Evolutionary conservation across 2,329 filamentous ascomycete genomes (phyloP).

Genomic region (Endocalyx cinctus): DNA sequence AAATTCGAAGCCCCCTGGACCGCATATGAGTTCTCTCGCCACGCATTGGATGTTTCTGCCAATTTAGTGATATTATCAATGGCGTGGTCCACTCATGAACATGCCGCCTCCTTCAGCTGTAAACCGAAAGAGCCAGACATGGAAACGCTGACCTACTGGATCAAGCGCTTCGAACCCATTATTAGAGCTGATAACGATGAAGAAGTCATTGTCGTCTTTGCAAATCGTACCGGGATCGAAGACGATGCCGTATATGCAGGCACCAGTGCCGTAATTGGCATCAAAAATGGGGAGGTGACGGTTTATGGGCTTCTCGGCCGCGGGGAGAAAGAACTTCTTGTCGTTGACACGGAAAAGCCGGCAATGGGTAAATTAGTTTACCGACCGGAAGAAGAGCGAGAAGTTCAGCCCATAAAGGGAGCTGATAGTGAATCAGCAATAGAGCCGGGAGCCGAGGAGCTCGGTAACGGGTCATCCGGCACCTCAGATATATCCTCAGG

Average conservation of each 20-base stretch:
- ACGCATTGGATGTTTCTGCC: constrained; percentile 51
- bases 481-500: too few species aligned
- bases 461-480: too few species aligned
- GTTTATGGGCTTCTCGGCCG: constrained; percentile 68
- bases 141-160: constrained; percentile 72
- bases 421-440: too few species aligned
- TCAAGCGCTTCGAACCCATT: constrained; percentile 63
- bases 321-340: constrained; percentile 62
- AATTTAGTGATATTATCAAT: constrained; percentile 67
- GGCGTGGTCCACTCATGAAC: constrained; percentile 68
- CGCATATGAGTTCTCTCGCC: constrained; percentile 48
- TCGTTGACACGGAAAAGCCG: constrained; percentile 56
- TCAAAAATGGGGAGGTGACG: constrained; percentile 59
- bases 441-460: too few species aligned
- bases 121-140: constrained; percentile 60
- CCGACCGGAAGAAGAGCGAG: constrained; percentile 20
- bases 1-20: constrained; percentile 46
- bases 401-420: too few species aligned
- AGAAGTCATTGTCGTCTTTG: constrained; percentile 65
- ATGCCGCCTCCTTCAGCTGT: constrained; percentile 39
- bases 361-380: constrained; percentile 43
- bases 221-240: constrained; percentile 67
- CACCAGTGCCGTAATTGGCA: constrained; percentile 65
- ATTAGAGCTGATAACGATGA: constrained; percentile 46
- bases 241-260: constrained; percentile 65